A percentile compares a stretch with the other conserved stretches of the same genome.
phyloP scores from a whole-genome alignment of 495 filamentous ascomycete species.

The Aspergillus sparsus region DNA sequence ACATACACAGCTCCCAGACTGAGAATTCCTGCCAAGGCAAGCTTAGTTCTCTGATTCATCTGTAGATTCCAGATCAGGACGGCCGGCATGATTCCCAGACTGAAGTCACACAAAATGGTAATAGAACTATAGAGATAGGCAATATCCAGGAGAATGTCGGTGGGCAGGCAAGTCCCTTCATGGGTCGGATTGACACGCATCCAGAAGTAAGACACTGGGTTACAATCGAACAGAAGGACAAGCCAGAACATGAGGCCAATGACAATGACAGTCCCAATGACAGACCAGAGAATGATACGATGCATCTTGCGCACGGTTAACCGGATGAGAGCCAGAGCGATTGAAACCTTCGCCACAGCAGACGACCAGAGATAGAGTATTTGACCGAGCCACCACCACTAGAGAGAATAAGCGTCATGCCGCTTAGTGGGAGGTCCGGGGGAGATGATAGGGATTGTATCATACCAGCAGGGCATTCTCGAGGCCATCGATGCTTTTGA shows the following conservation, averaged over 20 bases:
- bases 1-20: constrained; percentile 15
- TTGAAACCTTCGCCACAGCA: constrained; percentile 11
- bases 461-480: constrained; percentile 4
- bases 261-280: not conserved
- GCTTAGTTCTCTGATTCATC: constrained; percentile 8
- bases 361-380: constrained; percentile 8
- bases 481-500: not conserved
- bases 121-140: constrained; percentile 11
- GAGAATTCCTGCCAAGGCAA: constrained; percentile 10
- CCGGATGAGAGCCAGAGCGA: constrained; percentile 11
- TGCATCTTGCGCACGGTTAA: constrained; percentile 8
- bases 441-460: not conserved
- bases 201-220: not conserved
- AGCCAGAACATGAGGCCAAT: too few species aligned
- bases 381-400: constrained; percentile 20
- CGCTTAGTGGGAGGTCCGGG: not conserved
- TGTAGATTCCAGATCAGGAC: constrained; percentile 14
- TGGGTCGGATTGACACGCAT: constrained; percentile 6
- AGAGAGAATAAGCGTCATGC: not conserved
- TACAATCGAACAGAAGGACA: too few species aligned
- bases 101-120: constrained; percentile 9
- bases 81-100: constrained; percentile 4
- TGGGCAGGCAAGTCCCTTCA: not conserved
- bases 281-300: constrained; percentile 4
- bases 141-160: not conserved